Conservation (phyloP, 805 yeast species). For the Komagataella pastoris region DNA sequence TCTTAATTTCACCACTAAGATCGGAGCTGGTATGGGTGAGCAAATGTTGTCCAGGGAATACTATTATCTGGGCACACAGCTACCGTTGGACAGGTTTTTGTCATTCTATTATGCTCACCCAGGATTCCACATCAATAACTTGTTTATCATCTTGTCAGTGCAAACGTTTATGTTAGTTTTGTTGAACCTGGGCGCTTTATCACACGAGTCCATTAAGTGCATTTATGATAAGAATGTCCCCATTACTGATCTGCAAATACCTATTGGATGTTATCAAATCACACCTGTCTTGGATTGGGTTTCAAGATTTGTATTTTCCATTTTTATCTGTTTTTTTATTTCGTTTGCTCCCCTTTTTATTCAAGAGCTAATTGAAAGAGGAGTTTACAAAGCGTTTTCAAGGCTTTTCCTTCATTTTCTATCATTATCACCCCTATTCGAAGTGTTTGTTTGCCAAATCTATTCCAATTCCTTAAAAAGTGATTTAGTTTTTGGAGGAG, state of each 20-base stretch:
- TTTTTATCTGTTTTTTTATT: conserved; percentile 85
- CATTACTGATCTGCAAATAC: conserved; percentile 58
- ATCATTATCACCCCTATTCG: conserved; percentile 84
- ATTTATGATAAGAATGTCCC: conserved; percentile 52
- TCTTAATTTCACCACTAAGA: conserved; percentile 85
- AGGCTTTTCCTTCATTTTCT: conserved; percentile 65
- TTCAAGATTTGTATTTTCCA: conserved; percentile 73
- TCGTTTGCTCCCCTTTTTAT: conserved; percentile 80
- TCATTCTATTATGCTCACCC: conserved; percentile 96
- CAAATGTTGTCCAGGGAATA: conserved; percentile 87
- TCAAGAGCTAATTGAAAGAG: conserved; percentile 82
- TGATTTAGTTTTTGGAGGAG: conserved; percentile 84
- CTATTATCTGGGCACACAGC: conserved; percentile 77
- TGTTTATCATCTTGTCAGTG: conserved; percentile 78
- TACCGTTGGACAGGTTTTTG: conserved; percentile 80
- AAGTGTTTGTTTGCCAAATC: conserved; percentile 89
- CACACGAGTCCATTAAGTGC: conserved; percentile 61
- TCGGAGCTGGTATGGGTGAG: conserved; percentile 98
- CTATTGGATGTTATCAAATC: conserved; percentile 77
- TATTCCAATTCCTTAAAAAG: conserved; percentile 67
- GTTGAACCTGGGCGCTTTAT: conserved; percentile 68
- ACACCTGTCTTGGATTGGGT: conserved; percentile 88
- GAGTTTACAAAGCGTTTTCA: conserved; percentile 57
- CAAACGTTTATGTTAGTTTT: conserved; percentile 74
- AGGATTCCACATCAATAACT: conserved; percentile 87